Evolutionary conservation across 148 eudicot genomes (phyloP), one percentile per base, ranked within the genome.

Genomic region (Rhododendron williamsianum): DNA sequence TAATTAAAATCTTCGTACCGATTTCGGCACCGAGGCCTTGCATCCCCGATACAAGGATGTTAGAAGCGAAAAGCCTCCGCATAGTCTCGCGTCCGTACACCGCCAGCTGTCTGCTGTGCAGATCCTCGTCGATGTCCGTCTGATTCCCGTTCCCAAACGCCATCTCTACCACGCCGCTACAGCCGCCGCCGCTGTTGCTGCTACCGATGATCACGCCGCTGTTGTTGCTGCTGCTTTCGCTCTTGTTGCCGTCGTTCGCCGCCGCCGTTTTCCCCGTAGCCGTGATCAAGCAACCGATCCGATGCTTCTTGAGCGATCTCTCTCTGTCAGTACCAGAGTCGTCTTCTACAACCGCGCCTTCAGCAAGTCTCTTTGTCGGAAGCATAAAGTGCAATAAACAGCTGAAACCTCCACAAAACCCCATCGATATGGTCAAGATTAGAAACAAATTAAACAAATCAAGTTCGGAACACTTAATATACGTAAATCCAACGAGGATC

Each of bases 1-100:
- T 16, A 19, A 58, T 45, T 12, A 9, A 71, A 13, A 86, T 77
- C 41, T 46, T 60, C 76, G 9, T 91, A 94, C 98, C 98, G 12
- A 95, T 94, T 88, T 95, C 98, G 67, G 89, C 98, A 13, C 98
- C 98, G 21, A 95, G 98, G 58, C 98, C 98, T 83, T 93, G 97
- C 92, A 95, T 89, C 45, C 98, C 98, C 27, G 96, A 94, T 33
- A 95, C 78, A 51, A 95, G 93, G 56, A 95, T 91, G 86, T 93
- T 95, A 0, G 97, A 94, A 9, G 90, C 94, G 52, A 94, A 95
- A 76, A 94, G 91, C 52, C 92, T 86, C 83, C 93, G 86, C 98
- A 94, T 93, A 4, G 98, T 93, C 89, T 94, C 98, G 10, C 96
- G 92, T 0, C 98, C 98, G 67, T 95, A 95, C 52, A 94, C 96